Percentiles rank a stretch among this genome's conserved stretches.
Conservation (phyloP, 148 eudicot genomes). For the Selenicereus undatus region DNA sequence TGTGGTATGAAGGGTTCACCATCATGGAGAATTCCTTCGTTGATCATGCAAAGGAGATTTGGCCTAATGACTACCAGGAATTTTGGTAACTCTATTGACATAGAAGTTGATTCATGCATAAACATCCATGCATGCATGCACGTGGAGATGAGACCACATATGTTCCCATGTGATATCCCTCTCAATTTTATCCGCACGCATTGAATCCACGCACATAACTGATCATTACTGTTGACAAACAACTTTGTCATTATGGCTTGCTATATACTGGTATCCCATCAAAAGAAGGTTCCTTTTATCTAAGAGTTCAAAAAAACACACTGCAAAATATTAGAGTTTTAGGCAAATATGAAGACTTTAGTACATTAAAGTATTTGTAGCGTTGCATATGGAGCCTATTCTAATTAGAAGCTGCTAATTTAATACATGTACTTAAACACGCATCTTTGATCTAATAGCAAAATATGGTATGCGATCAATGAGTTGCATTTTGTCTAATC, state of each 20-base stretch:
- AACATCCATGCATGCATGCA: constrained; percentile 18
- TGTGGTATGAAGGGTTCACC: constrained; percentile 82
- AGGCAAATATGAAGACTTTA: not conserved
- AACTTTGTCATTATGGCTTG: not conserved
- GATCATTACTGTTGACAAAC: not conserved
- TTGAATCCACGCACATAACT: not conserved
- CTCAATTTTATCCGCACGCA: not conserved
- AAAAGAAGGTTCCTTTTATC: no score
- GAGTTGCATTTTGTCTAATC: no score
- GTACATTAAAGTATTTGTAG: not conserved
- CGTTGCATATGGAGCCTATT: not conserved
- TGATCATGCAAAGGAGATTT: constrained; percentile 53
- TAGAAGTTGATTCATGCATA: constrained; percentile 16
- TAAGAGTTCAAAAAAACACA: no score
- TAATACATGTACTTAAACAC: no score
- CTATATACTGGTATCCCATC: no score
- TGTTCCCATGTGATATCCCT: not conserved
- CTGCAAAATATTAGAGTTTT: not conserved
- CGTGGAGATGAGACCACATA: not conserved
- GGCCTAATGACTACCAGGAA: constrained; percentile 49
- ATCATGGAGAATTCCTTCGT: constrained; percentile 42
- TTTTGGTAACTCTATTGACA: constrained; percentile 50
- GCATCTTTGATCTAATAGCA: no score
- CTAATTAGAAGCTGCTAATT: no score
- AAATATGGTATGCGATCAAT: no score